A percentile compares a stretch with the other conserved stretches of the same genome.
These are phyloP conservation scores for Dissophora globulifera DNA, from an alignment of 192 early-diverging fungal species.

Conservation along the genomic window DNA sequence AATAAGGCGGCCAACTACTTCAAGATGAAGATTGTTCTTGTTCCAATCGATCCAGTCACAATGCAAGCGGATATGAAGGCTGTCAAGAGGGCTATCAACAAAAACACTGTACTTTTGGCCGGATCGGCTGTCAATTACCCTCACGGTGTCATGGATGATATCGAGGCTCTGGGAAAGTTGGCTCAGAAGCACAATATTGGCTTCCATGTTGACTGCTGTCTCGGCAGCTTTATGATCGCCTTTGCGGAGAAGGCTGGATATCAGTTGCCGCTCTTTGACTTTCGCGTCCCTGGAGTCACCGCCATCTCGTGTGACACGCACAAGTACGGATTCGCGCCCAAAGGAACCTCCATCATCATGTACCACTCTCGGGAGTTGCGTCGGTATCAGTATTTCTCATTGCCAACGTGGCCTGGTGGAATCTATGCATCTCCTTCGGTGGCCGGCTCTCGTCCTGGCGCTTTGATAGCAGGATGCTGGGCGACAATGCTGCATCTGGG, in stretches of 20 bases:
- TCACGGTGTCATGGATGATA: conserved; percentile 93
- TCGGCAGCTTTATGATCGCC: conserved; percentile 95
- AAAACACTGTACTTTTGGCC: conserved; percentile 91
- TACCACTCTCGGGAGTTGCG: conserved; percentile 82
- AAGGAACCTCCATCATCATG: conserved; percentile 97
- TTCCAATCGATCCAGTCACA: conserved; percentile 84
- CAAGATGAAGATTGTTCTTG: conserved; percentile 84
- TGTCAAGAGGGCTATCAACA: conserved; percentile 83
- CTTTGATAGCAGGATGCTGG: conserved; percentile 97
- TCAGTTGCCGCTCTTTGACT: conserved; percentile 85
- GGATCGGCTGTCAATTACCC: conserved; percentile 95
- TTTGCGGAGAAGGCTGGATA: conserved; percentile 95
- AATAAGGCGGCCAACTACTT: conserved; percentile 96
- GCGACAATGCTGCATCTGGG: conserved; percentile 91
- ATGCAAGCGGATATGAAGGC: conserved; percentile 81
- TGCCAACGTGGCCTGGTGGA: conserved; percentile 94
- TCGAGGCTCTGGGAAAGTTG: conserved; percentile 78
- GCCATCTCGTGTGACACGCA: conserved; percentile 97
- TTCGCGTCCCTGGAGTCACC: conserved; percentile 91
- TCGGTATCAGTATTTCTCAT: conserved; percentile 92
- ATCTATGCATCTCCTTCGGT: conserved; percentile 95
- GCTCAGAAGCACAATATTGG: conserved; percentile 86
- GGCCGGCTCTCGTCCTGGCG: conserved; percentile 91
- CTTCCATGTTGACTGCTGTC: conserved; percentile 95
- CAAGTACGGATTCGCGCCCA: conserved; percentile 99